Conservation (phyloP, 2,329 filamentous ascomycete species). For the Aphanoascus verrucosus region DNA sequence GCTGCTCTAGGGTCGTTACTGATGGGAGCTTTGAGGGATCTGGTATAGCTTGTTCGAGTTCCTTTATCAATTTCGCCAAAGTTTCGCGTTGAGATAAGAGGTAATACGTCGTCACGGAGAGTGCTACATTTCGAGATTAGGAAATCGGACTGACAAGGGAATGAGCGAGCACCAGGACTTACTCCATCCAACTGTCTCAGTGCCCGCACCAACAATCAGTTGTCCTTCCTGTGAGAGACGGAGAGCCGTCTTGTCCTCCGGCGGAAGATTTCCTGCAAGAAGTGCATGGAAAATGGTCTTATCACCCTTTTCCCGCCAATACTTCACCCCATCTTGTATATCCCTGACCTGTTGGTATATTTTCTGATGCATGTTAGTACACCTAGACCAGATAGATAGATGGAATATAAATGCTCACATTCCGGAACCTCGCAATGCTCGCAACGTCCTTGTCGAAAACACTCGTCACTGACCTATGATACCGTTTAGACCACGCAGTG, state of each 20-base stretch:
- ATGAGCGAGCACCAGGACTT: neutral
- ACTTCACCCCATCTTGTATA: neutral
- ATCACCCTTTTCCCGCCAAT: neutral
- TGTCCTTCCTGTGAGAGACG: slow-evolving; percentile 27
- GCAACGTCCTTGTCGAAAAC: neutral
- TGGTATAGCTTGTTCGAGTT: slow-evolving; percentile 7
- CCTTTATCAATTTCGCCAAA: slow-evolving; percentile 2
- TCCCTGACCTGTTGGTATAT: slow-evolving; percentile 1
- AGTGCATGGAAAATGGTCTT: slow-evolving; percentile 25
- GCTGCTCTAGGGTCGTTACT: slow-evolving; percentile 5
- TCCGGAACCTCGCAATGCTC: neutral
- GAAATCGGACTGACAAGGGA: neutral
- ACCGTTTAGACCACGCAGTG: neutral
- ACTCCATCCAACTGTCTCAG: slow-evolving; percentile 24
- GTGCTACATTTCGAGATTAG: neutral
- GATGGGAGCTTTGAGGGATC: slow-evolving; percentile 6
- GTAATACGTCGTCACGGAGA: slow-evolving; percentile 6
- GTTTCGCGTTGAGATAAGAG: slow-evolving; percentile 4
- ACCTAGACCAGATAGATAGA: too few species aligned
- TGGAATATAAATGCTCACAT: neutral
- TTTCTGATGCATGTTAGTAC: slow-evolving; percentile 4
- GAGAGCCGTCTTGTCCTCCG: slow-evolving; percentile 28
- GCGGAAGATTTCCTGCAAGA: slow-evolving; percentile 26
- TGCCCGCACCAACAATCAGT: slow-evolving; percentile 25
- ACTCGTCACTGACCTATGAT: neutral